Conservation (phyloP, 768 basidiomycete species). For the Xerocomus potaroensis region DNA sequence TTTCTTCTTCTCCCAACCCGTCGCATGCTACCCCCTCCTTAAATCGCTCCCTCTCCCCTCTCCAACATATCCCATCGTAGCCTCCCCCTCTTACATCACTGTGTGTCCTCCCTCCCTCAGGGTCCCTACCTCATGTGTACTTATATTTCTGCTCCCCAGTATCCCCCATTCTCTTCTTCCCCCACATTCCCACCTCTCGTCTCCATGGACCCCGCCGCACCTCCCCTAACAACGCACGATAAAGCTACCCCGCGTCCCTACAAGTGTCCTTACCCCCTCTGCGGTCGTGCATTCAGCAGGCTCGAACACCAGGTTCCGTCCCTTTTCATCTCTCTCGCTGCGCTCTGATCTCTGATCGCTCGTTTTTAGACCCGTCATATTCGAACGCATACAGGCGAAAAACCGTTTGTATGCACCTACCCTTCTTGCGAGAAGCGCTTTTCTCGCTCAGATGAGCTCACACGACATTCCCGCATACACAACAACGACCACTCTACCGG, state of each 20-base stretch:
- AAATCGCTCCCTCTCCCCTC: slow-evolving; percentile 16
- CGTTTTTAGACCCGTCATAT: slow-evolving; percentile 99
- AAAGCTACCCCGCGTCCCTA: slow-evolving; percentile 68
- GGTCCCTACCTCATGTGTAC: slow-evolving; percentile 24
- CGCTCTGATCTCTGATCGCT: slow-evolving; percentile 16
- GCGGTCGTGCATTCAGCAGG: slow-evolving; percentile 92
- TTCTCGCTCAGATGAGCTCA: slow-evolving; percentile 97
- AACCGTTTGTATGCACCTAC: slow-evolving; percentile 90
- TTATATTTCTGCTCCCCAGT: slow-evolving; percentile 31
- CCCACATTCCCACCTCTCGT: slow-evolving; percentile 13
- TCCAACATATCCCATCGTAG: too few species aligned
- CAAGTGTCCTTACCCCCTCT: slow-evolving; percentile 91
- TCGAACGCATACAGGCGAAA: slow-evolving; percentile 97
- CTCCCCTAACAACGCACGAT: too few species aligned
- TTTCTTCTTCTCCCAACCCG: too few species aligned
- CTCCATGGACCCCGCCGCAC: slow-evolving; percentile 25
- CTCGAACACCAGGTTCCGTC: slow-evolving; percentile 94
- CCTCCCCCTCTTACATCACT: too few species aligned
- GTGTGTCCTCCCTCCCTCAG: slow-evolving; percentile 11
- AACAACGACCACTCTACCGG: slow-evolving; percentile 49
- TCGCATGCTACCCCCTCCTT: slow-evolving; percentile 10
- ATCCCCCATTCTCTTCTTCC: too few species aligned
- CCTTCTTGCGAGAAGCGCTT: slow-evolving; percentile 98
- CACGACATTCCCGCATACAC: slow-evolving; percentile 93
- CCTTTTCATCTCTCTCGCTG: slow-evolving; percentile 8